phyloP scores from a whole-genome alignment of 192 early-diverging fungal species.

The Gaertneriomyces semiglobifer region DNA sequence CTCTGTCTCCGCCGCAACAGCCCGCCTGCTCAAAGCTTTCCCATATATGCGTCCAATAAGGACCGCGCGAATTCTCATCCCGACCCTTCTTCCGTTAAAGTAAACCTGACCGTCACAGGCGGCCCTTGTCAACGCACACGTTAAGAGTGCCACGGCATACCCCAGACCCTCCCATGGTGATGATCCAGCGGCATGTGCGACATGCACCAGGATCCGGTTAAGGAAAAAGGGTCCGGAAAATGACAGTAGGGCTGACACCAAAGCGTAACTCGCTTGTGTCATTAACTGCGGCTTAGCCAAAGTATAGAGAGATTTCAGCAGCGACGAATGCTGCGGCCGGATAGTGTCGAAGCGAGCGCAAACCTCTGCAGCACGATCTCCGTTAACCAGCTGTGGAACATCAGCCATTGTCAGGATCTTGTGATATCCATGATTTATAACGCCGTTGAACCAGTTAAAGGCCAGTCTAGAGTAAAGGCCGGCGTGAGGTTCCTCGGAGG shows the following conservation, averaged over 20 bases:
- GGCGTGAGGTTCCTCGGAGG: slow-evolving; percentile 22
- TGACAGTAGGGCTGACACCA: slow-evolving; percentile 18
- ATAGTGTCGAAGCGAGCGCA: slow-evolving; percentile 20
- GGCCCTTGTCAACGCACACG: slow-evolving; percentile 23
- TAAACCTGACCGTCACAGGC: slow-evolving; percentile 44
- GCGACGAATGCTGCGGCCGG: slow-evolving; percentile 3
- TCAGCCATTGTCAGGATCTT: slow-evolving; percentile 59
- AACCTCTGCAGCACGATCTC: slow-evolving; percentile 46
- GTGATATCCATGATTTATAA: slow-evolving; percentile 53
- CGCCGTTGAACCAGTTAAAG: slow-evolving; percentile 59
- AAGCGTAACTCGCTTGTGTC: slow-evolving; percentile 7
- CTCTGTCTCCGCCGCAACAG: slow-evolving; percentile 17
- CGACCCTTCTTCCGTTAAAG: slow-evolving; percentile 41
- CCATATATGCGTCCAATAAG: slow-evolving; percentile 47
- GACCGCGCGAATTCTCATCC: slow-evolving; percentile 35
- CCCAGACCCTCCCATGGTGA: slow-evolving; percentile 18
- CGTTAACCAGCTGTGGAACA: slow-evolving; percentile 49
- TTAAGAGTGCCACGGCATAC: slow-evolving; percentile 39
- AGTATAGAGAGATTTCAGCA: slow-evolving; percentile 30
- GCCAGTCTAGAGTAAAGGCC: slow-evolving; percentile 34
- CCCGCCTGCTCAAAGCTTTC: slow-evolving; percentile 37
- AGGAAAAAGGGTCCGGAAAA: slow-evolving; percentile 45
- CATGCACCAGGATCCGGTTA: slow-evolving; percentile 36
- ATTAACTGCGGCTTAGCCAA: slow-evolving; percentile 12
- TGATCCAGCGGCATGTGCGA: slow-evolving; percentile 27